phyloP scores from a whole-genome alignment of 208 protist genomes.

The Vickermania ingenoplastis region DNA sequence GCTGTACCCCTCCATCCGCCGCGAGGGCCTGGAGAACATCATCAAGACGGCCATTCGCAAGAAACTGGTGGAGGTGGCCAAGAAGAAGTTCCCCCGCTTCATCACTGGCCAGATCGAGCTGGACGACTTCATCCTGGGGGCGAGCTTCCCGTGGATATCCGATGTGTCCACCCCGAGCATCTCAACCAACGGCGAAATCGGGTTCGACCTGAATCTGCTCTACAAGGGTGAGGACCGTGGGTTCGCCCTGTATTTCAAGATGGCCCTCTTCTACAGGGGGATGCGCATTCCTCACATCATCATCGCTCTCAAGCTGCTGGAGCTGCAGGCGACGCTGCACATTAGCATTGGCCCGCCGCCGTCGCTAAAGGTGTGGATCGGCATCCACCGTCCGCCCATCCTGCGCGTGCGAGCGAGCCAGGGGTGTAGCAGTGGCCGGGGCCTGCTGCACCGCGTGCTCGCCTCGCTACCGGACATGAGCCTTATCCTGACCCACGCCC shows the following conservation, averaged over 20 bases:
- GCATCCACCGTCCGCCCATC: slow-evolving; percentile 42
- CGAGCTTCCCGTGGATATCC: slow-evolving; percentile 57
- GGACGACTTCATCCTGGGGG: slow-evolving; percentile 64
- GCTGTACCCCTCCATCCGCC: slow-evolving; percentile 70
- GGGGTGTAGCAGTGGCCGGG: slow-evolving; percentile 32
- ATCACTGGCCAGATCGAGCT: slow-evolving; percentile 61
- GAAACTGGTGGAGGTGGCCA: slow-evolving; percentile 42
- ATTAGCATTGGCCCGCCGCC: slow-evolving; percentile 80
- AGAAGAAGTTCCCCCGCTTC: slow-evolving; percentile 69
- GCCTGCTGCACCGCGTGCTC: slow-evolving; percentile 72
- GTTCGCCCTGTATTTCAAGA: slow-evolving; percentile 51
- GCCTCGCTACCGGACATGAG: slow-evolving; percentile 65
- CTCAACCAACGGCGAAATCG: slow-evolving; percentile 59
- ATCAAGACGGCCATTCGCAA: slow-evolving; percentile 45
- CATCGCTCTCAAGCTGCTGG: slow-evolving; percentile 49
- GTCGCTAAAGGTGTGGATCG: slow-evolving; percentile 81
- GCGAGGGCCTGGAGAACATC: slow-evolving; percentile 27
- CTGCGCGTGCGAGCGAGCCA: slow-evolving; percentile 50
- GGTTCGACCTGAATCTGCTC: slow-evolving; percentile 73
- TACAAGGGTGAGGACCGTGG: slow-evolving; percentile 63
- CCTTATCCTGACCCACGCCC: slow-evolving; percentile 42
- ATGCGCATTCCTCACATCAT: slow-evolving; percentile 70
- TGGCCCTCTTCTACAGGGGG: slow-evolving; percentile 60
- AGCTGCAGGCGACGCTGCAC: slow-evolving; percentile 45
- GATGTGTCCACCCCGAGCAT: slow-evolving; percentile 51